Percentiles rank a stretch among this genome's conserved stretches.
These are phyloP conservation scores for Lolium multiflorum DNA, from an alignment of 176 grass and related monocot species.

Conservation along the genomic window DNA sequence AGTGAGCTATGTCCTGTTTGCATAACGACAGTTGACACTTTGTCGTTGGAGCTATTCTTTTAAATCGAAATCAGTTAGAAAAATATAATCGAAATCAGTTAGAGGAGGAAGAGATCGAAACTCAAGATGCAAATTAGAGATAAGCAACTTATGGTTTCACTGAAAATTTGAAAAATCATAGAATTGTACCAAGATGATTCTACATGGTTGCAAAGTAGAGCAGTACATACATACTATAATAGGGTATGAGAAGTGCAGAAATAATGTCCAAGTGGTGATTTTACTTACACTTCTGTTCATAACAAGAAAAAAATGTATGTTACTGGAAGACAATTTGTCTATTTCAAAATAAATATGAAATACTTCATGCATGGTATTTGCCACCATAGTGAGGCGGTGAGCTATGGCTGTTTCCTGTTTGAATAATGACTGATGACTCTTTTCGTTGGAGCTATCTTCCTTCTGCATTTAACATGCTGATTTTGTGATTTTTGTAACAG, in stretches of 20 bases:
- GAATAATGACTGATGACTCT: neutral
- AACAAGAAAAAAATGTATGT: too few relatives aligned
- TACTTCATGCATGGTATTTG: neutral
- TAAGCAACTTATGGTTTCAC: neutral
- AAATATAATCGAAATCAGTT: neutral
- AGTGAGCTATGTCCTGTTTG: neutral
- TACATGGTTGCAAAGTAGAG: neutral
- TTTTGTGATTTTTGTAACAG: constrained; percentile 48
- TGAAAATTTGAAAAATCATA: neutral
- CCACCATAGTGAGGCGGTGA: neutral
- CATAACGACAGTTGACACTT: too few relatives aligned
- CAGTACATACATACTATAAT: neutral
- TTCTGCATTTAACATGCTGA: neutral
- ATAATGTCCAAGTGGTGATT: neutral
- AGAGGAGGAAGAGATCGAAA: neutral
- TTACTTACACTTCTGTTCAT: too few relatives aligned
- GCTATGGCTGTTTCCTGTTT: neutral
- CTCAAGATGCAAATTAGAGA: neutral
- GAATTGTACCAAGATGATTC: neutral
- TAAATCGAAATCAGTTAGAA: neutral
- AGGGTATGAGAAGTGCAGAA: neutral
- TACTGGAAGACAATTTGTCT: neutral
- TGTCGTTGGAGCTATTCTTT: too few relatives aligned
- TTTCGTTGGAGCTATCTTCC: neutral
- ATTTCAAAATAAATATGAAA: neutral